Base-by-base conservation (phyloP, 2,329 filamentous ascomycete genomes). In the Beauveria rudraprayagi region DNA sequence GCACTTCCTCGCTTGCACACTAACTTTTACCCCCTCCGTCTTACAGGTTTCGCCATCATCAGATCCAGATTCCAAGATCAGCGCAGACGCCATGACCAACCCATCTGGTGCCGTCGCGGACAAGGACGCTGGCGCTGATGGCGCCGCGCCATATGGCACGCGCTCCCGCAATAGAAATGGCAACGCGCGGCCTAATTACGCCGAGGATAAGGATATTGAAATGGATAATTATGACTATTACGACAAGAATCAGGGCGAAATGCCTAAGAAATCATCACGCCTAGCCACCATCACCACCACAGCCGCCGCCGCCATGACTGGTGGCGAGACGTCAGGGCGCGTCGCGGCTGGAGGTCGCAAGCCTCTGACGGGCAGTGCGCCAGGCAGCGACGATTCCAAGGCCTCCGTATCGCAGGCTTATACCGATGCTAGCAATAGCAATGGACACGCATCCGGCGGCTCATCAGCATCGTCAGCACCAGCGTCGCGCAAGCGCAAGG, bases 121-220 rank as follows among this genome's bases (percentile, higher is more conserved):
- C 62, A 84, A 81, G 70, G 83, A 84, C 63, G 73, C 71, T 65
- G 75, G 76, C 65, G 71, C 77, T 67, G 81, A 82, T 66, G 77
- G 71, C 62, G 78, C 88, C 56, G 86, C 85, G 67, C 87, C 86
- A 53, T 97, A 99, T 75, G 93, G 93, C 70, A 99, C 94, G 72
- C 89, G 92, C 69, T 97, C 92, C 68, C 89, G 94, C 73, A 96
- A 96, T 75, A 88, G 92, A 70, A 87, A 84, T 62, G 89, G 89
- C 69, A 85, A 83, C 66, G 83, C 89, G 67, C 89, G 94, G 67
- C 87, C 89, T 66, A 99, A 99, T 76, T 99, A 99, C 75, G 93
- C 94, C 56, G 94, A 99, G 77, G 90, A 93, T 75, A 90, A 84
- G 76, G 93, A 97, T 74, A 81, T 92, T 67, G 93, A 97, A 69